Evolutionary conservation across 352 stramenopile genomes (phyloP), one percentile per base, ranked within the genome.

Genomic region (Globisporangium takayamanum): DNA sequence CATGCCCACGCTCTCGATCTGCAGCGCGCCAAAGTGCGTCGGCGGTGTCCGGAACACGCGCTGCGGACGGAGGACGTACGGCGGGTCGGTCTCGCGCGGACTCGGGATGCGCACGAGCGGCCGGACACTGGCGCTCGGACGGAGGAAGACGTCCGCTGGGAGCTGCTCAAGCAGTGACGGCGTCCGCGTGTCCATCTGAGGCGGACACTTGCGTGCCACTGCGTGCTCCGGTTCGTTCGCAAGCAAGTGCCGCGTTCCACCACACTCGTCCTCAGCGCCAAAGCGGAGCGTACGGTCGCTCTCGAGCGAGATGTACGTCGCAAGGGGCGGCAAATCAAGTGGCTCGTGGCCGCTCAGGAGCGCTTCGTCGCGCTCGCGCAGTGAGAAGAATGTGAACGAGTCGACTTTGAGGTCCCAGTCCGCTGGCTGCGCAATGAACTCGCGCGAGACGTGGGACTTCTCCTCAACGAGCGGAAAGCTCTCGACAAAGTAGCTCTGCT

Each of bases 391-490:
- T 14, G 64, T 59, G 18, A 92, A 77, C 26, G 82, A 60, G 48
- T 89, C 70, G 22, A 74, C 76, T 53, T 78, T 69, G 1, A 84
- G 63, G 5, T 72, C 66, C 63, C 73, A 79, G 45, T 86, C 72
- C 2, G 68, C 51, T 22, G 78, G 61, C 18, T 80, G 55, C n/a
- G 64, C 56, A 30, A 87, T 76, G 41, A 53, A 57, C 12, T 73
- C 60, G 5, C 74, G 76, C 4, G 68, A 42, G 18, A 51, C 49
- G 53, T 74, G 70, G 0, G 76, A 70, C 30, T 71, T 87, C 51
- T 87, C 78, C 44, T 88, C 68, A 30, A 90, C 73, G 14, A 88
- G 47, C 5, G 83, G 78, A 20, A 91, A 89, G 33, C 79, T 76
- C 3, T 73, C 62, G 14, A 92, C 55, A 42, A 76, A 80, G 33